Conservation (phyloP, 2,329 filamentous ascomycete species). For the Verticillium nubilum region DNA sequence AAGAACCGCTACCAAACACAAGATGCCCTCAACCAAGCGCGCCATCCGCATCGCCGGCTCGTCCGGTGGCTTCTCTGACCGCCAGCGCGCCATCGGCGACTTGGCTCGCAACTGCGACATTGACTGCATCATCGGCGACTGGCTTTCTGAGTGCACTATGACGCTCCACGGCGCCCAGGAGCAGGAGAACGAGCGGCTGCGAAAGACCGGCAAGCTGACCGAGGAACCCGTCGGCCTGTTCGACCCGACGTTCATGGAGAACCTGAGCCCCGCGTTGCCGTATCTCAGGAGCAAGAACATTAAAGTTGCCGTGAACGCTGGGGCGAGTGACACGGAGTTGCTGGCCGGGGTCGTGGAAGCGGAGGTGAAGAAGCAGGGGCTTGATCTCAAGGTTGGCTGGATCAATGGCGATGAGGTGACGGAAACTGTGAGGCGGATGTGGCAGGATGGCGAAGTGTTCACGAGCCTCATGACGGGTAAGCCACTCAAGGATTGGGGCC, state of each 20-base stretch:
- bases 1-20: neutral
- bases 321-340: conserved; percentile 28
- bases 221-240: conserved; percentile 16
- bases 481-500: conserved; percentile 16
- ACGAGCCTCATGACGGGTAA: conserved; percentile 18
- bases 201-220: conserved; percentile 14
- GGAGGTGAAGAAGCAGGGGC: conserved; percentile 21
- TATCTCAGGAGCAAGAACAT: conserved; percentile 22
- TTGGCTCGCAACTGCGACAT: conserved; percentile 31
- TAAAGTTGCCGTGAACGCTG: conserved; percentile 32
- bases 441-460: conserved; percentile 15
- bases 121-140: conserved; percentile 23
- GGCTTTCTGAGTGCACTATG: conserved; percentile 26
- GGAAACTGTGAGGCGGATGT: conserved; percentile 14
- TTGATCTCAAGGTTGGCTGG: conserved; percentile 27
- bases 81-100: conserved; percentile 32
- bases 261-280: conserved; percentile 21
- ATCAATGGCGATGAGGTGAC: conserved; percentile 32
- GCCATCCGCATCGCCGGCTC: conserved; percentile 35
- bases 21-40: conserved; percentile 21
- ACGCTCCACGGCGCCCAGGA: conserved; percentile 22
- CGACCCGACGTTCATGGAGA: conserved; percentile 25
- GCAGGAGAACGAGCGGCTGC: conserved; percentile 16
- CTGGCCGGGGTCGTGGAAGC: conserved; percentile 22
- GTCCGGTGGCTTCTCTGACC: conserved; percentile 36